Percentiles rank a stretch among this genome's conserved stretches.
These are phyloP conservation scores for Claviceps spartinae DNA, from an alignment of 2,329 filamentous ascomycete genomes.

Conservation along the genomic window DNA sequence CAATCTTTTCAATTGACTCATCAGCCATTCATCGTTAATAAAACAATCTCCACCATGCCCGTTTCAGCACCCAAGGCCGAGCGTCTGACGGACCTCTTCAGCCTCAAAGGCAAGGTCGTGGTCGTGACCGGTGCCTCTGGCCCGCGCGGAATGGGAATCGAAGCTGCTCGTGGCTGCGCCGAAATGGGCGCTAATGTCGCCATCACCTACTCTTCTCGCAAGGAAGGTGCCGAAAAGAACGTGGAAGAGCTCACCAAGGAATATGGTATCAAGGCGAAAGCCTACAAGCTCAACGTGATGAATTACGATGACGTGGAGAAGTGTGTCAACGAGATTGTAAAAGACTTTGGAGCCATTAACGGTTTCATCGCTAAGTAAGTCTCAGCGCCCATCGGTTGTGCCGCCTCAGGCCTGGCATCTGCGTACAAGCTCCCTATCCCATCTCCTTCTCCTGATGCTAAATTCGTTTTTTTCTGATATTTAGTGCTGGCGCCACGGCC, in stretches of 20 bases:
- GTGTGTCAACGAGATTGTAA: constrained; percentile 48
- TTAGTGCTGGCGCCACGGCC: constrained; percentile 52
- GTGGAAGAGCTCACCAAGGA: constrained; percentile 49
- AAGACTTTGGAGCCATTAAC: constrained; percentile 62
- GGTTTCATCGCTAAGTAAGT: constrained; percentile 64
- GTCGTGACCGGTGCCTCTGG: constrained; percentile 58
- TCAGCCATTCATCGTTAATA: not conserved
- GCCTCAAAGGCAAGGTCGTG: constrained; percentile 58
- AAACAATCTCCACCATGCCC: constrained; percentile 31
- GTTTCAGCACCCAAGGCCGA: constrained; percentile 41
- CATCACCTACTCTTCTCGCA: constrained; percentile 59
- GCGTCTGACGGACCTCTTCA: constrained; percentile 53
- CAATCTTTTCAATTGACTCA: not conserved
- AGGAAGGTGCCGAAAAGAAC: constrained; percentile 53
- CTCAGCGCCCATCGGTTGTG: not conserved
- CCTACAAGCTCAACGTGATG: constrained; percentile 45
- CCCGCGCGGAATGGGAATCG: constrained; percentile 56
- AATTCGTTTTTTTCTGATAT: not conserved
- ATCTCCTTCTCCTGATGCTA: not conserved
- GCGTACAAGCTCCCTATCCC: constrained; percentile 24
- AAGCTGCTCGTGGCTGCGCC: constrained; percentile 54
- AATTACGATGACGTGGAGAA: constrained; percentile 37
- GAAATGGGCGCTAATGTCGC: constrained; percentile 59
- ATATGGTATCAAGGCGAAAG: constrained; percentile 54
- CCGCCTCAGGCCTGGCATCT: not conserved